Evolutionary conservation across 2,329 filamentous ascomycete species (phyloP), one percentile per base, ranked within the genome.

Genomic region (Diaporthe helianthi): DNA sequence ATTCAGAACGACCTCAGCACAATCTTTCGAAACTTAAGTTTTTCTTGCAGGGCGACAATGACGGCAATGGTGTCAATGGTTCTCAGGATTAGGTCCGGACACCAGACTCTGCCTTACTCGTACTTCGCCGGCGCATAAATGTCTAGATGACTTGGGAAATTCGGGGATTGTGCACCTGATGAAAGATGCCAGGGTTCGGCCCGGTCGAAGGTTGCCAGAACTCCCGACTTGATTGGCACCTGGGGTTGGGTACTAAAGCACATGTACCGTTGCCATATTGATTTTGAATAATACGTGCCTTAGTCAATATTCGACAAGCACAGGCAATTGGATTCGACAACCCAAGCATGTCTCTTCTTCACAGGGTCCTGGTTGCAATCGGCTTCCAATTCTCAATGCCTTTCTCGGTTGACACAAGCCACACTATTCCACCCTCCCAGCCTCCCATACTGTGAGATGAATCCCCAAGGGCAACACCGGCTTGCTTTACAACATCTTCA

Each of bases 341-440:
- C 13, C 10, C 44, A 9, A 4, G 3, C 44, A 8, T 19, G 17
- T 44, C 5, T 44, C 17, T 44, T 2, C 2, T n/a, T 67, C 33
- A 76, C 15, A 77, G 70, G 24, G 65, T 61, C 19, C 73, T 73
- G 0, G 73, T 76, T 13, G 77, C 77, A 51, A 79, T 76, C 5
- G 77, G 76, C 70, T 74, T 78, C 76, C 77, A 79, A 31, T 77
- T 71, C 8, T 60, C 58, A 52, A 78, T 76, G 5, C 73, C 71
- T 47, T 53, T 73, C 60, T 77, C 75, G 0, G 77, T 78, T 1
- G 76, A 74, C 3, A 79, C 76, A 19, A 79, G 73, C 77, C 76
- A 78, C 19, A 79, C 71, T 13, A 72, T 65, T 9, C 76, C 76
- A 22, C 76, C 76, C 9, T 76, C 72, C 76, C 76, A 78, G 0